Conservation (phyloP, 75 land plant genomes). For the Pseudotsuga menziesii region DNA sequence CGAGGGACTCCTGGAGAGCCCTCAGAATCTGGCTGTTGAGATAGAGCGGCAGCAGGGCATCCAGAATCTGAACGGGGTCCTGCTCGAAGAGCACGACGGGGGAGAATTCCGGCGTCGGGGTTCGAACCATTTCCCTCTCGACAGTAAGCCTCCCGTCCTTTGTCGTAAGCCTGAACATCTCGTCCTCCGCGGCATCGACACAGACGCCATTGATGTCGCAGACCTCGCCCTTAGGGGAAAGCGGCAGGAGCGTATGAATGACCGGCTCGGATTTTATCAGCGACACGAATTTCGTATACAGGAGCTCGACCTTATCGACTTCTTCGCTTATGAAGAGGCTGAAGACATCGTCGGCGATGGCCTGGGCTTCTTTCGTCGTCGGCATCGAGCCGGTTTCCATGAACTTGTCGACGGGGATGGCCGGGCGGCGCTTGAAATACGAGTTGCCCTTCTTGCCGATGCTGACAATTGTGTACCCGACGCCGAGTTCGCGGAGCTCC, state of each 20-base stretch:
- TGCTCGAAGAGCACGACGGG: conserved; percentile 57
- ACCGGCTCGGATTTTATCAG: conserved; percentile 64
- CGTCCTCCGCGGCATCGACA: conserved; percentile 70
- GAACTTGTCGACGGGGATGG: conserved; percentile 49
- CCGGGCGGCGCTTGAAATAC: conserved; percentile 50
- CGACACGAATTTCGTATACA: conserved; percentile 64
- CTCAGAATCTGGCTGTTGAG: conserved; percentile 61
- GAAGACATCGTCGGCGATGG: conserved; percentile 67
- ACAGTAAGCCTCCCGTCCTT: conserved; percentile 53
- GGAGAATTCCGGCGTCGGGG: conserved; percentile 29
- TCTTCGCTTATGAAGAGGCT: conserved; percentile 58
- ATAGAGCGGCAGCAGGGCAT: conserved; percentile 64
- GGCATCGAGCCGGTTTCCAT: conserved; percentile 32
- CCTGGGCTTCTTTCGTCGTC: conserved; percentile 68
- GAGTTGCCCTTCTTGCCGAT: conserved; percentile 60
- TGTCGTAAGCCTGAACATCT: conserved; percentile 63
- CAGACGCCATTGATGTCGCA: conserved; percentile 61
- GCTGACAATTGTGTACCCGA: conserved; percentile 39
- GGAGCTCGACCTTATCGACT: conserved; percentile 67
- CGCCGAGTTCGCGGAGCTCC: conserved; percentile 31
- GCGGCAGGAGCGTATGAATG: conserved; percentile 60
- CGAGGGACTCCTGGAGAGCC: conserved; percentile 64
- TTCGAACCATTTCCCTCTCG: conserved; percentile 43
- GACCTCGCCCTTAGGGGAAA: conserved; percentile 63
- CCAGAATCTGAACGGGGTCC: conserved; percentile 68